A percentile compares a stretch with the other conserved stretches of the same genome.
Conservation (phyloP, 2,329 filamentous ascomycete species). For the Beauveria brongniartii region DNA sequence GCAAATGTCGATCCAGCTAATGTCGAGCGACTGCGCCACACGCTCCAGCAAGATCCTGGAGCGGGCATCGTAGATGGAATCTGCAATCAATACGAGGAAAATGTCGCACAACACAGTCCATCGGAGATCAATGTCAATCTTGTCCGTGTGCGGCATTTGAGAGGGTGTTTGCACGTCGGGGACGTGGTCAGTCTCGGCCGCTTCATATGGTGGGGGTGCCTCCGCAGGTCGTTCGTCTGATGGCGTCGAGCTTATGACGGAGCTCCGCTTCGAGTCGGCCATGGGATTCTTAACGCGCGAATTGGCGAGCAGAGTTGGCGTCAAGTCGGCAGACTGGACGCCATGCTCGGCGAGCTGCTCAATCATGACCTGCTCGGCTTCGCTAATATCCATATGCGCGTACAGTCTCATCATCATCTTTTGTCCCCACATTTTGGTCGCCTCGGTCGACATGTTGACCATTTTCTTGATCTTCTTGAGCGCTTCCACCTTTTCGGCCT, state of each 20-base stretch:
- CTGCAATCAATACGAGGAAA: slow-evolving; percentile 92
- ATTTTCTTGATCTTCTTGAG: slow-evolving; percentile 65
- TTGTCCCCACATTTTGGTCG: slow-evolving; percentile 91
- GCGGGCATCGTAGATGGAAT: slow-evolving; percentile 84
- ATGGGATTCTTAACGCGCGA: slow-evolving; percentile 88
- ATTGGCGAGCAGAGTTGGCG: slow-evolving; percentile 82
- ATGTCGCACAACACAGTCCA: slow-evolving; percentile 97
- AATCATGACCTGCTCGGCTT: slow-evolving; percentile 94
- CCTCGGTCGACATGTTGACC: slow-evolving; percentile 61
- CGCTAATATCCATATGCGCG: slow-evolving; percentile 90
- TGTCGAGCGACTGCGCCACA: slow-evolving; percentile 70
- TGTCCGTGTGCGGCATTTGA: slow-evolving; percentile 70
- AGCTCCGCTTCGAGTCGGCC: slow-evolving; percentile 38
- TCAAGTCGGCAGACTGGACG: slow-evolving; percentile 75
- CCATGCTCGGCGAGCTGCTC: slow-evolving; percentile 93
- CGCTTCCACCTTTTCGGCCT: slow-evolving; percentile 52
- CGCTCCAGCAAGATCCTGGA: slow-evolving; percentile 77
- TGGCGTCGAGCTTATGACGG: slow-evolving; percentile 16
- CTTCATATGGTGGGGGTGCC: slow-evolving; percentile 52
- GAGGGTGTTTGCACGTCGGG: slow-evolving; percentile 76
- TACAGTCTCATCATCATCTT: slow-evolving; percentile 97
- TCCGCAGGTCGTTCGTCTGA: slow-evolving; percentile 40
- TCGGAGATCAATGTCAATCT: slow-evolving; percentile 88
- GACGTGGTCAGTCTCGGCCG: slow-evolving; percentile 60
- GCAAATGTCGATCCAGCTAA: slow-evolving; percentile 88